Evolutionary conservation across 352 stramenopile species (phyloP).

Genomic region (Pythium phragmiticola): DNA sequence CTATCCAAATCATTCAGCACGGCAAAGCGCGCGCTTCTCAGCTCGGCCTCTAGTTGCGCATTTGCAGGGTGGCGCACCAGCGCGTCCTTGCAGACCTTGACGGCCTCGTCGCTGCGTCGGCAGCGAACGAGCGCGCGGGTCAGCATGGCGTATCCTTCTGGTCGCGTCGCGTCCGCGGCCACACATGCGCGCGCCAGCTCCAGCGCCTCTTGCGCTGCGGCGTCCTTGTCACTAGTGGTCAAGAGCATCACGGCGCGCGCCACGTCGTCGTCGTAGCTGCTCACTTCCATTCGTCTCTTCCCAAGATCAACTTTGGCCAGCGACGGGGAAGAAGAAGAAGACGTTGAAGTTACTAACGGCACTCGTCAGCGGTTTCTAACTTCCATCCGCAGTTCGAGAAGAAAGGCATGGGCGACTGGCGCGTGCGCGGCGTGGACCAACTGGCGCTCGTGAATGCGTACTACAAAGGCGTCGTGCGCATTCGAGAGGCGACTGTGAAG

Average conservation of each 20-base stretch:
- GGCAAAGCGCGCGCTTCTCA: constrained; percentile 54
- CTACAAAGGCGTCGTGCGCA: constrained; percentile 35
- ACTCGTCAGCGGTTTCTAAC: neutral
- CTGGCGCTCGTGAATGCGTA: constrained; percentile 49
- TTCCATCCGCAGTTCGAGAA: neutral
- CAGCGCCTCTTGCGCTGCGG: constrained; percentile 3
- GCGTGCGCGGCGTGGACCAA: constrained; percentile 39
- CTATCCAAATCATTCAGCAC: constrained; percentile 50
- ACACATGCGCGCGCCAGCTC: constrained; percentile 15
- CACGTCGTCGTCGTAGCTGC: constrained; percentile 46
- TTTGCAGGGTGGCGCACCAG: constrained; percentile 41
- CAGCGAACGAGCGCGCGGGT: constrained; percentile 7
- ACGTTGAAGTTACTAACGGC: constrained; percentile 13
- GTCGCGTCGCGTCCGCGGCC: constrained; percentile 6
- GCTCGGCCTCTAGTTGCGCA: constrained; percentile 35
- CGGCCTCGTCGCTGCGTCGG: constrained; percentile 21
- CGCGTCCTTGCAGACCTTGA: constrained; percentile 21
- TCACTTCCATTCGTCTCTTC: neutral
- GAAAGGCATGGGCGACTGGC: constrained; percentile 12
- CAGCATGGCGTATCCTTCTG: constrained; percentile 17
- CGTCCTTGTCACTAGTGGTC: neutral
- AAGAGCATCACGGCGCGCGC: constrained; percentile 14
- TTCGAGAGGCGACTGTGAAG: constrained; percentile 37
- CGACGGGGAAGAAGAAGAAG: neutral
- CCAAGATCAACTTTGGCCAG: neutral